A percentile compares a stretch with the other conserved stretches of the same genome.
Conservation (phyloP, 352 stramenopile species). For the Aphanomyces cochlioides region DNA sequence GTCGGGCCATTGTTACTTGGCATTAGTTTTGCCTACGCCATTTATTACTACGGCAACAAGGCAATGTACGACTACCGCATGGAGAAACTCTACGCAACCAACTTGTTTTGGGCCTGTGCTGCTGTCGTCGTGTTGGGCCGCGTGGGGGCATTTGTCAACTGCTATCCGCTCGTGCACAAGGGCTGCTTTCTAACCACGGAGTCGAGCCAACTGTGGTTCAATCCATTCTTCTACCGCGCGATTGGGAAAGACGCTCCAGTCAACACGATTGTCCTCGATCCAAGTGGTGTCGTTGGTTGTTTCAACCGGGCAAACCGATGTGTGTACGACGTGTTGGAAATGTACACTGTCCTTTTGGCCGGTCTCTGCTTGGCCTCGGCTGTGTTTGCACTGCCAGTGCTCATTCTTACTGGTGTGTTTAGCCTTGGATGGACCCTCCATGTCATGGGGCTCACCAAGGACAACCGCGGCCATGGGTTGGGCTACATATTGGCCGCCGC, state of each 20-base stretch:
- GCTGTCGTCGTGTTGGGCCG: slow-evolving; percentile 14
- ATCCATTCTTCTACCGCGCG: slow-evolving; percentile 25
- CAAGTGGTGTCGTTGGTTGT: slow-evolving; percentile 7
- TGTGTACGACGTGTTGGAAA: slow-evolving; percentile 7
- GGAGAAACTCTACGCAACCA: neutral
- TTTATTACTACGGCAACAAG: slow-evolving; percentile 8
- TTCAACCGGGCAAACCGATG: neutral
- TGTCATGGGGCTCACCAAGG: neutral
- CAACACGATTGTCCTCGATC: slow-evolving; percentile 16
- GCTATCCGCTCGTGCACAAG: slow-evolving; percentile 15
- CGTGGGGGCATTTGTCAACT: slow-evolving; percentile 12
- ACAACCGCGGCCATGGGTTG: neutral
- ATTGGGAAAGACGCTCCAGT: neutral
- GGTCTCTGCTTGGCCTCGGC: neutral
- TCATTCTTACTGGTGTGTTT: neutral
- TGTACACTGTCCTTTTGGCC: neutral
- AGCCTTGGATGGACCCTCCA: neutral
- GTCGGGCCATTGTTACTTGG: neutral
- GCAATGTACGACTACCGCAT: slow-evolving; percentile 10
- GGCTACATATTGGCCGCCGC: slow-evolving; percentile 17
- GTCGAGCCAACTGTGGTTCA: slow-evolving; percentile 15
- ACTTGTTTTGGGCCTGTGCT: slow-evolving; percentile 15
- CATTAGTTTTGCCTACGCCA: slow-evolving; percentile 4
- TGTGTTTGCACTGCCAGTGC: neutral
- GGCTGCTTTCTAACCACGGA: neutral